Base-by-base conservation (phyloP, 2,329 filamentous ascomycete species). In the Nemania diffusa region DNA sequence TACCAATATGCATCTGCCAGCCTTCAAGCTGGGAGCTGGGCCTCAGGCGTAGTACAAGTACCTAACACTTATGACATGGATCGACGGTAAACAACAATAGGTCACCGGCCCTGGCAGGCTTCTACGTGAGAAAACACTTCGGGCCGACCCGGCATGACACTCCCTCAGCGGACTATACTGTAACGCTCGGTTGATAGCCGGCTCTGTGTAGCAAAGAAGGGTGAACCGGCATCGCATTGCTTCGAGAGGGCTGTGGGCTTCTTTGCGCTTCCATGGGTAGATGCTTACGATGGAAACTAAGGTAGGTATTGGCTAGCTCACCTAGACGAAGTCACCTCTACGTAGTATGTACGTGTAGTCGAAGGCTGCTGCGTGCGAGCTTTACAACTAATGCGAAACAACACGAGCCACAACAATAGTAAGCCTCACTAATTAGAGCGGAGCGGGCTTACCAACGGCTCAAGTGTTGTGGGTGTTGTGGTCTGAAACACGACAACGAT, bases 401-500 rank as follows among this genome's bases (percentile, higher is more conserved):
- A 60, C 27, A 53, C 20, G 26, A 64, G 57, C 22, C 56, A 32
- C 24, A 50, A 46, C 15, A 46, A 37, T 11, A 29, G 46, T 26
- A 34, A 32, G 20, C 34, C 42, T 62, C 61, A 63, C 51, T 32
- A n/a, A n/a, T n/a, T n/a, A 32, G 29, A 32, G 29, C 68, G 62
- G 62, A 57, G 70, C 65, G 68, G 63, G 61, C 66, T 64, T 69
- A 65, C 55, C 59, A 72, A 72, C 70, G 61, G 64, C 64, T 55
- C 62, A 50, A 67, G 62, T 62, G 34, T 62, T 66, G n/a, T 32
- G 50, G 46, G 24, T 52, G 27, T 11, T 52, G 68, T 66, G 62
- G 63, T 70, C 65, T 74, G 73, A 73, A 75, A 75, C 72, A 74
- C 56, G 62, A 66, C 62, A 65, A 69, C 66, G 60, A 73, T 71